Percentiles rank a stretch among this genome's conserved stretches.
These are phyloP conservation scores for Aspergillus conjunctus DNA, from an alignment of 495 filamentous ascomycete genomes.

Conservation along the genomic window DNA sequence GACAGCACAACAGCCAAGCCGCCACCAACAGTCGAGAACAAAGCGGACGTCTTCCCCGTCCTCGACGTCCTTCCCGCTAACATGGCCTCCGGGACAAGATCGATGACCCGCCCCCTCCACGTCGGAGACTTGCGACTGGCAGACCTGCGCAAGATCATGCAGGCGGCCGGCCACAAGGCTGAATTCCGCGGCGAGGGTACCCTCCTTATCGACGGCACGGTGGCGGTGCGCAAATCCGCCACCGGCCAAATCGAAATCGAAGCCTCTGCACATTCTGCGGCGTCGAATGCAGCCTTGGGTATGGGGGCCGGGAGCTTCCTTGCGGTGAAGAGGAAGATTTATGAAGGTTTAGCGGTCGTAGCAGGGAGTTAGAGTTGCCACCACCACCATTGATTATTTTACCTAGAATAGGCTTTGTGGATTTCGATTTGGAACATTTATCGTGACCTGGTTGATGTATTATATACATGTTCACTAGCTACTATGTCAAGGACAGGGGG, in stretches of 20 bases:
- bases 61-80: slow-evolving; percentile 79
- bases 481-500: neutral
- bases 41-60: slow-evolving; percentile 53
- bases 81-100: slow-evolving; percentile 73
- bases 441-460: slow-evolving; percentile 8
- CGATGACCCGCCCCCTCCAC: slow-evolving; percentile 84
- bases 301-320: slow-evolving; percentile 62
- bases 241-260: slow-evolving; percentile 90
- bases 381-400: neutral
- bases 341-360: slow-evolving; percentile 80
- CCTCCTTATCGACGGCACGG: slow-evolving; percentile 80
- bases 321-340: slow-evolving; percentile 77
- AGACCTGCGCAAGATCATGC: slow-evolving; percentile 82
- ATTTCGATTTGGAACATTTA: neutral
- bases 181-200: slow-evolving; percentile 95
- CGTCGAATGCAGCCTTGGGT: slow-evolving; percentile 33
- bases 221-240: slow-evolving; percentile 85
- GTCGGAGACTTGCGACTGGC: slow-evolving; percentile 92
- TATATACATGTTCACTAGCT: slow-evolving; percentile 12
- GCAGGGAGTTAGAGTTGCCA: slow-evolving; percentile 55
- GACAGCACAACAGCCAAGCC: slow-evolving; percentile 11
- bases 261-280: slow-evolving; percentile 58
- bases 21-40: slow-evolving; percentile 30
- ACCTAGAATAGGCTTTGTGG: neutral
- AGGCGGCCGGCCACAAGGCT: slow-evolving; percentile 77